A percentile compares a stretch with the other conserved stretches of the same genome.
phyloP scores from a whole-genome alignment of 164 flowering plant species.

The Vitis vinifera region ASM3070453v1 NC_081807.1:5156501-5157000 shows the following conservation, averaged over 20 bases:
- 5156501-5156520: too few relatives aligned
- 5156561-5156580: too few relatives aligned
- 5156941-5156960: constrained; percentile 32
- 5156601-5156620: constrained; percentile 5
- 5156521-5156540: too few relatives aligned
- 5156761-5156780: constrained; percentile 22
- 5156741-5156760: constrained; percentile 4
- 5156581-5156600: not conserved
- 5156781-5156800: constrained; percentile 10
- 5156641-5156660: constrained; percentile 10
- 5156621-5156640: constrained; percentile 6
- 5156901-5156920: constrained; percentile 13
- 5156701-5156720: constrained; percentile 19
- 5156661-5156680: constrained; percentile 19
- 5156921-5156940: constrained; percentile 2
- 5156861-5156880: not conserved
- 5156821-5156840: constrained; percentile 19
- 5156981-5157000: constrained; percentile 30
- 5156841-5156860: constrained; percentile 21
- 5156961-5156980: constrained; percentile 32
- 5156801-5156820: constrained; percentile 14
- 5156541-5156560: too few relatives aligned
- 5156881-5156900: constrained; percentile 11
- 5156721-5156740: constrained; percentile 26
- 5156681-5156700: not conserved